Conservation (phyloP, 768 basidiomycete genomes). For the Phaffia australis region DNA sequence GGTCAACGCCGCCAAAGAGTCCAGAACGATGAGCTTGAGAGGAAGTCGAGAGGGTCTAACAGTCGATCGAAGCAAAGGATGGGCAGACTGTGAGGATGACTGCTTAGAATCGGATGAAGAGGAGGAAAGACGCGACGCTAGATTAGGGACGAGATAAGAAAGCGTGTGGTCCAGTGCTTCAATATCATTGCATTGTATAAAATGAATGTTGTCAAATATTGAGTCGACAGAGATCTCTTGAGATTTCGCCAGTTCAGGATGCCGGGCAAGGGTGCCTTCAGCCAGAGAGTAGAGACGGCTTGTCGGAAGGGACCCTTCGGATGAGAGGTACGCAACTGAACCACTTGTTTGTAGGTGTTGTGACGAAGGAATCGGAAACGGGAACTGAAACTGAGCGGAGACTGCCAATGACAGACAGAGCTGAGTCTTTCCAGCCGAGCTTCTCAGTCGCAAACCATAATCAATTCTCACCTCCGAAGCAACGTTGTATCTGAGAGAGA, state of each 20-base stretch:
- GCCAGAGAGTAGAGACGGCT: conserved; percentile 44
- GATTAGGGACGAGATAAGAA: conserved; percentile 36
- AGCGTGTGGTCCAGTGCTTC: conserved; percentile 39
- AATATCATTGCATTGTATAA: conserved; percentile 43
- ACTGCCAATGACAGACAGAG: conserved; percentile 74
- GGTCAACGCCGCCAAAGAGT: conserved; percentile 78
- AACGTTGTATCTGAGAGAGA: neutral
- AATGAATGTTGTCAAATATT: conserved; percentile 44
- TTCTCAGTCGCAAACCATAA: conserved; percentile 20
- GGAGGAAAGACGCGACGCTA: conserved; percentile 39
- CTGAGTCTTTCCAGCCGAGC: conserved; percentile 91
- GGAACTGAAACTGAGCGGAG: conserved; percentile 69
- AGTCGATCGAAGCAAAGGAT: conserved; percentile 41
- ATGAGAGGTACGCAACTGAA: conserved; percentile 55
- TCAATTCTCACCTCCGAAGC: neutral
- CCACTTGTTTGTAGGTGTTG: conserved; percentile 42
- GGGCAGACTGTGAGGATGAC: conserved; percentile 47
- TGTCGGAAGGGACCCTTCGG: conserved; percentile 59
- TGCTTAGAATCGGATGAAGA: conserved; percentile 42
- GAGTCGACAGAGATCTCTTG: conserved; percentile 10
- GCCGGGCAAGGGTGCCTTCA: conserved; percentile 23
- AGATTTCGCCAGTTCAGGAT: conserved; percentile 1
- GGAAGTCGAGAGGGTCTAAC: conserved; percentile 44
- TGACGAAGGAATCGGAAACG: conserved; percentile 31
- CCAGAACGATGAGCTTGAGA: conserved; percentile 69